A percentile compares a stretch with the other conserved stretches of the same genome.
phyloP scores from a whole-genome alignment of 2,329 filamentous ascomycete genomes.

The Xylariales sp. region DNA sequence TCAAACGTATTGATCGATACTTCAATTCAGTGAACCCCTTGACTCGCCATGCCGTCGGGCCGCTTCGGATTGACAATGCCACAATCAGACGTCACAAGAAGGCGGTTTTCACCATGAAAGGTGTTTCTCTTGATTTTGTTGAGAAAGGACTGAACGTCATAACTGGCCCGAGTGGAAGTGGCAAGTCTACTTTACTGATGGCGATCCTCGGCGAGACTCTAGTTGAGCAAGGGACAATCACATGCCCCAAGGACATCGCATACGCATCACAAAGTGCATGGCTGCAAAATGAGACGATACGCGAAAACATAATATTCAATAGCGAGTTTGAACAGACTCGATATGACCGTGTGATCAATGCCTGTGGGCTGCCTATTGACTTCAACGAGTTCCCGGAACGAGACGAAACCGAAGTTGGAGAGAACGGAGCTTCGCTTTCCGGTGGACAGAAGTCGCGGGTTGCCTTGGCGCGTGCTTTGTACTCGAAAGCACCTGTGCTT shows the following conservation, averaged over 20 bases:
- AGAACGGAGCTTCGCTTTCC: slow-evolving; percentile 50
- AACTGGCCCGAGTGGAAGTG: slow-evolving; percentile 49
- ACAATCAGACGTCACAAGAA: slow-evolving; percentile 46
- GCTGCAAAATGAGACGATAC: slow-evolving; percentile 53
- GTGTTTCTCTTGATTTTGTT: slow-evolving; percentile 47
- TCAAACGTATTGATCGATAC: slow-evolving; percentile 50
- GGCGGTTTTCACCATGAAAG: slow-evolving; percentile 43
- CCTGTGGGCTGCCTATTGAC: slow-evolving; percentile 49
- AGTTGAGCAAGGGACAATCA: slow-evolving; percentile 41
- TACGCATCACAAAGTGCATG: slow-evolving; percentile 55
- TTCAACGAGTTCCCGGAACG: slow-evolving; percentile 44
- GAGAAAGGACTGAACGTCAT: slow-evolving; percentile 51
- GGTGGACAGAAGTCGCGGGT: slow-evolving; percentile 54
- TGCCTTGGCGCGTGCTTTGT: slow-evolving; percentile 51
- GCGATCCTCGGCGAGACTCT: slow-evolving; percentile 52
- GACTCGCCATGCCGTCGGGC: slow-evolving; percentile 42
- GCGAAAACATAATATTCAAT: slow-evolving; percentile 52
- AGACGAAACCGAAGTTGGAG: slow-evolving; percentile 49
- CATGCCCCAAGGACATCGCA: slow-evolving; percentile 46
- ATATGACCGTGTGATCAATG: slow-evolving; percentile 51
- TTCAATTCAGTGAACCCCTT: slow-evolving; percentile 47
- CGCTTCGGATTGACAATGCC: slow-evolving; percentile 40
- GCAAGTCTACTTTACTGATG: slow-evolving; percentile 52
- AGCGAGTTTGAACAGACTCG: slow-evolving; percentile 44
- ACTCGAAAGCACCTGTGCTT: slow-evolving; percentile 50